A percentile compares a stretch with the other conserved stretches of the same genome.
These are phyloP conservation scores for Acmispon strigosus DNA, from an alignment of 306 rosid genomes.

Conservation along the genomic window DNA sequence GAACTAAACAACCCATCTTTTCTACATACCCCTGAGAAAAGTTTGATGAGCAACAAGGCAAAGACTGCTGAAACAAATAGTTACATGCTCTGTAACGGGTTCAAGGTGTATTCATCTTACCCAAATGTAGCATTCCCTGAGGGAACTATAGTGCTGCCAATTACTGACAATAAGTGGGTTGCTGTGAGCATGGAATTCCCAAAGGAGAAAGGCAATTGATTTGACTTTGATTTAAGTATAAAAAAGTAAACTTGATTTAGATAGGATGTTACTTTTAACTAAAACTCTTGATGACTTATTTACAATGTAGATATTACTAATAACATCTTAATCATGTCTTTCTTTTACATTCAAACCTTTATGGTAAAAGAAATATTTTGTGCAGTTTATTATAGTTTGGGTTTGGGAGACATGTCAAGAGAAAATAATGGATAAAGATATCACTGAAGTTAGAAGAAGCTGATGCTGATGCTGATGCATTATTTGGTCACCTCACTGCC, in stretches of 20 bases:
- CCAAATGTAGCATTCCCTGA: slow-evolving; percentile 30
- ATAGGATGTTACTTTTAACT: neutral
- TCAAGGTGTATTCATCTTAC: slow-evolving; percentile 37
- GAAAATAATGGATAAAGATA: neutral
- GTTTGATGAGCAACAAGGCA: slow-evolving; percentile 7
- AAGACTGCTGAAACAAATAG: neutral
- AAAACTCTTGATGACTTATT: neutral
- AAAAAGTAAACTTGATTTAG: neutral
- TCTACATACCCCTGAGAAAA: neutral
- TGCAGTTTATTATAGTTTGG: neutral
- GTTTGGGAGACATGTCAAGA: neutral
- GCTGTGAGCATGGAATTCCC: slow-evolving; percentile 42
- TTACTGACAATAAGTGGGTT: slow-evolving; percentile 42
- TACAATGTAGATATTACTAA: neutral
- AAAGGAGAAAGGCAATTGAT: slow-evolving; percentile 21
- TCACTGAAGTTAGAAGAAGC: neutral
- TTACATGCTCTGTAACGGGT: slow-evolving; percentile 35
- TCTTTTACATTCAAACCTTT: neutral
- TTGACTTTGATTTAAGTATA: neutral
- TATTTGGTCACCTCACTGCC: neutral
- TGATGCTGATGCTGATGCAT: neutral
- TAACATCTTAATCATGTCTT: neutral
- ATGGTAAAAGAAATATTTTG: neutral
- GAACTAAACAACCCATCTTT: neutral
- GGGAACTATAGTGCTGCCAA: slow-evolving; percentile 26